phyloP scores from a whole-genome alignment of 2,329 filamentous ascomycete species.

The Sporothrix euskadiensis region DNA sequence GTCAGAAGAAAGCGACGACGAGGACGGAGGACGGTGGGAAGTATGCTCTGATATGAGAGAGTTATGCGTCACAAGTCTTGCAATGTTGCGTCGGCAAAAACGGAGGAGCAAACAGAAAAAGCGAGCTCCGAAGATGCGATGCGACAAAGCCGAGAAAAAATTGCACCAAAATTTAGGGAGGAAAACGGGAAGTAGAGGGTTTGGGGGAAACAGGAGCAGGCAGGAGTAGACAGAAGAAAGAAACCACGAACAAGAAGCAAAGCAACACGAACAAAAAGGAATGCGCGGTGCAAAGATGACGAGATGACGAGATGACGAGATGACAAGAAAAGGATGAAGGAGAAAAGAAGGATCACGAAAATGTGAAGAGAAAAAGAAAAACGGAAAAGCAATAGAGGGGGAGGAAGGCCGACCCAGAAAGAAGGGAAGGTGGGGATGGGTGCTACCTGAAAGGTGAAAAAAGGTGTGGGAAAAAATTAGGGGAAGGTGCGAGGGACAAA shows the following conservation, averaged over 20 bases:
- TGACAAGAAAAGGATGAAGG: not conserved
- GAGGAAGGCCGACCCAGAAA: not conserved
- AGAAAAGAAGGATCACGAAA: constrained; percentile 18
- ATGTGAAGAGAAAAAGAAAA: constrained; percentile 19
- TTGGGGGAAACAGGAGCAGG: not conserved
- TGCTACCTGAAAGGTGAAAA: constrained; percentile 8
- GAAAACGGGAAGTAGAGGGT: constrained; percentile 8
- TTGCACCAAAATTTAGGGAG: constrained; percentile 16
- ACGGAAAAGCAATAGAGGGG: constrained; percentile 25
- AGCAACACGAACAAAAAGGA: constrained; percentile 25
- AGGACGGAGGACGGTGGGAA: not conserved
- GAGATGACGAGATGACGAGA: too few species aligned
- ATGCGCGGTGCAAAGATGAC: constrained; percentile 19
- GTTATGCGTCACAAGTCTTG: not conserved
- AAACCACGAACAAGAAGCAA: constrained; percentile 26
- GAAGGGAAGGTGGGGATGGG: constrained; percentile 13
- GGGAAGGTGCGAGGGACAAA: constrained; percentile 5
- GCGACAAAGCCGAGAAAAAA: constrained; percentile 24
- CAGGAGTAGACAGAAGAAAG: not conserved
- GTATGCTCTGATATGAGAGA: not conserved
- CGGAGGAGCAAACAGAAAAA: constrained; percentile 19
- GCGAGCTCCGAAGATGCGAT: constrained; percentile 21
- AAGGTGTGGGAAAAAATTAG: constrained; percentile 13
- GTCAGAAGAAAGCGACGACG: not conserved
- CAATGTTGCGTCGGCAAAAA: constrained; percentile 11